phyloP scores from a whole-genome alignment of 805 yeast genomes.

The Ogataea neopini region DNA sequence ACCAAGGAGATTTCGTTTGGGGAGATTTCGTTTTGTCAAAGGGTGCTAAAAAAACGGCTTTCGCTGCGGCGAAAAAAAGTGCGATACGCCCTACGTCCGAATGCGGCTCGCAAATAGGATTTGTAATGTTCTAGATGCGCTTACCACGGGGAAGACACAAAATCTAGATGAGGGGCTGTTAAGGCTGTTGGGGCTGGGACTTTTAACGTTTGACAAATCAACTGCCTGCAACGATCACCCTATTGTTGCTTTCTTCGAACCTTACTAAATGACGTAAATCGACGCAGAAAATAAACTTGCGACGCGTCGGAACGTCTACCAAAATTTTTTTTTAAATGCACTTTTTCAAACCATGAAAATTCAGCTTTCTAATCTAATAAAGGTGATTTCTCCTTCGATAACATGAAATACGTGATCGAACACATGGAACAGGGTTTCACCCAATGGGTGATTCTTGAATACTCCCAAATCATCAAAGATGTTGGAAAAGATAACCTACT shows the following conservation, averaged over 20 bases:
- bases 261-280: not conserved
- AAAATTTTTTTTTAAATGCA: not conserved
- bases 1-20: no score
- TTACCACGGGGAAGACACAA: not conserved
- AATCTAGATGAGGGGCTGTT: no score
- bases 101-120: not conserved
- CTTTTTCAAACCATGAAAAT: not conserved
- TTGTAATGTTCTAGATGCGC: slow-evolving; percentile 2
- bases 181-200: no score
- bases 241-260: not conserved
- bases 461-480: slow-evolving; percentile 77
- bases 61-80: not conserved
- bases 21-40: no score
- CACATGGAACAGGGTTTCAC: slow-evolving; percentile 98
- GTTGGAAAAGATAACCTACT: slow-evolving; percentile 76
- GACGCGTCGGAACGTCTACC: not conserved
- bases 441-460: slow-evolving; percentile 92
- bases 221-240: no score
- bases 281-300: not conserved
- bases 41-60: not conserved
- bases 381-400: not conserved
- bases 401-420: slow-evolving; percentile 89
- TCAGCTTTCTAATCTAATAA: not conserved
- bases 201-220: no score
- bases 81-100: not conserved